These are phyloP conservation scores for Lachnellula arida DNA, from an alignment of 2,329 filamentous ascomycete genomes.

Conservation along the genomic window DNA sequence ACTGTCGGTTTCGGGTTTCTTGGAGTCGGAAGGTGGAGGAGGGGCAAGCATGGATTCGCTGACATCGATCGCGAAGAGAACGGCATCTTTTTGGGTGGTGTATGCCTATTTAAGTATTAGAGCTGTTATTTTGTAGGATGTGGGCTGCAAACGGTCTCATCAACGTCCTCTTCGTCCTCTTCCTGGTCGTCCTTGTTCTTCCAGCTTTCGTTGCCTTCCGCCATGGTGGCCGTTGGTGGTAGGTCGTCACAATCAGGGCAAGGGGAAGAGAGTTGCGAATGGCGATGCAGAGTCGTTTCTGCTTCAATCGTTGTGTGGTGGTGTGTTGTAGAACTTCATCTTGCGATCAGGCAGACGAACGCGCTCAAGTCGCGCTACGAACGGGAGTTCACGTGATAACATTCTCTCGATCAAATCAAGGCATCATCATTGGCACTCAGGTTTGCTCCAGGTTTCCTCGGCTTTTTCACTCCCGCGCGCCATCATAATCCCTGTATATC, in stretches of 20 bases:
- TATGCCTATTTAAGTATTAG: slow-evolving; percentile 57
- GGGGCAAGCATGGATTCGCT: slow-evolving; percentile 78
- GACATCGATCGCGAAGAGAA: slow-evolving; percentile 93
- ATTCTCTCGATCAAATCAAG: too few species aligned
- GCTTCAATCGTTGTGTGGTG: too few species aligned
- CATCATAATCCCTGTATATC: too few species aligned
- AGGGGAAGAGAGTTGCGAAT: too few species aligned
- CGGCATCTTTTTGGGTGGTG: slow-evolving; percentile 91
- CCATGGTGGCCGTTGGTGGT: slow-evolving; percentile 8
- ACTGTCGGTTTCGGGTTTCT: slow-evolving; percentile 74
- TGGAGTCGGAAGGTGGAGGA: slow-evolving; percentile 60
- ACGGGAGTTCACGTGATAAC: too few species aligned
- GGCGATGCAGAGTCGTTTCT: too few species aligned
- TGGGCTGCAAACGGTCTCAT: slow-evolving; percentile 50
- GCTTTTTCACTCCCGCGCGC: too few species aligned
- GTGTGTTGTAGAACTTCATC: too few species aligned
- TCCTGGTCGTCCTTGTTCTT: slow-evolving; percentile 49
- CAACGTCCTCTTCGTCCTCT: slow-evolving; percentile 63
- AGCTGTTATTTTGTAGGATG: neutral
- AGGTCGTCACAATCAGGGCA: neutral
- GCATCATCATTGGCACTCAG: too few species aligned
- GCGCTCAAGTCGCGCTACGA: too few species aligned
- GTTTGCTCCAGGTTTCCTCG: too few species aligned
- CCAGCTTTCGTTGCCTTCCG: slow-evolving; percentile 18
- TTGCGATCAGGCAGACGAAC: too few species aligned